Conservation (phyloP, 1,139 yeast genomes). For the Lodderomyces metapsilosis region DNA sequence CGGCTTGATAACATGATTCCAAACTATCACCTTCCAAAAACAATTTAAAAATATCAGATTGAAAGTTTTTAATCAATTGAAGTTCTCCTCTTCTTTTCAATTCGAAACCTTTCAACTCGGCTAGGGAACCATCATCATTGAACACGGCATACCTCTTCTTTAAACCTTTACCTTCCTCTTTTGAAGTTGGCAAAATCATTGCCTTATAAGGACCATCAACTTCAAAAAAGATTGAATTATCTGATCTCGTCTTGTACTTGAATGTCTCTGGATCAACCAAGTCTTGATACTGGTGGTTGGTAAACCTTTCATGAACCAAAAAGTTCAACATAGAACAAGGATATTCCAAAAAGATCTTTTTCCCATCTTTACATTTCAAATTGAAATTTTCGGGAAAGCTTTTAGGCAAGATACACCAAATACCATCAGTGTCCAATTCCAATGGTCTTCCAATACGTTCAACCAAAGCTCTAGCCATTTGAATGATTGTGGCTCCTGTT, state of each 20-base stretch:
- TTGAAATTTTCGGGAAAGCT: conserved; percentile 89
- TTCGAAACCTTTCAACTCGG: conserved; percentile 96
- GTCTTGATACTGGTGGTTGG: conserved; percentile 93
- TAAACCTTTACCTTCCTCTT: conserved; percentile 95
- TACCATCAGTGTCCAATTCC: conserved; percentile 98
- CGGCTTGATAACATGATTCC: conserved; percentile 81
- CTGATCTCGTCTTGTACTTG: conserved; percentile 75
- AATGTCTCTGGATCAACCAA: conserved; percentile 66
- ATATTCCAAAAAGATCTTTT: conserved; percentile 73
- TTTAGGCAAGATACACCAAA: conserved; percentile 95
- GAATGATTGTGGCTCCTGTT: conserved; percentile 97
- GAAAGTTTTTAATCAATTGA: conserved; percentile 90
- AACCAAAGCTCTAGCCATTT: conserved; percentile 92
- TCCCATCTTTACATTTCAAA: conserved; percentile 74
- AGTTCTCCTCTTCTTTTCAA: conserved; percentile 95
- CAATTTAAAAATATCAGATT: conserved; percentile 87
- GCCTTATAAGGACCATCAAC: conserved; percentile 99
- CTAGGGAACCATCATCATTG: conserved; percentile 89
- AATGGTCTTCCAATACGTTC: conserved; percentile 93
- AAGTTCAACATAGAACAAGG: conserved; percentile 97
- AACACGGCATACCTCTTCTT: conserved; percentile 97
- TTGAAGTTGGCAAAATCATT: conserved; percentile 95
- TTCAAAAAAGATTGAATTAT: conserved; percentile 94
- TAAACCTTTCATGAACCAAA: conserved; percentile 84
- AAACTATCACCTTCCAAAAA: conserved; percentile 82